Evolutionary conservation across 2,329 filamentous ascomycete species (phyloP), one percentile per base, ranked within the genome.

Genomic region (Plectosphaerella sp.): DNA sequence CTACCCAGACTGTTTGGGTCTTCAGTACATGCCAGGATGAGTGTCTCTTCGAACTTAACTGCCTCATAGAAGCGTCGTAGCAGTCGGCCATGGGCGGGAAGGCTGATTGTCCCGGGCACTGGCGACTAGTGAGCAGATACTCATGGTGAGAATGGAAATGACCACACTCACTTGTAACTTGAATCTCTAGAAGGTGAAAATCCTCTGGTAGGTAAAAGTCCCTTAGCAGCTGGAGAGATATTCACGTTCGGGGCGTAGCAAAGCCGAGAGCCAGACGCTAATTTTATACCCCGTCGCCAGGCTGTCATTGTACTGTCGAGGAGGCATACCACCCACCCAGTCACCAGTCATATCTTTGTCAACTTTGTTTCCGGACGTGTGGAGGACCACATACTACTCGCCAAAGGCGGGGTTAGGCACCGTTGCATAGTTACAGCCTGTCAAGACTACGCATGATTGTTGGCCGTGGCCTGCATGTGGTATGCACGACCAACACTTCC

Each of bases 31-130:
- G 14, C 2, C 59, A 55, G 4, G 48, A 53, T 51, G 1, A 68
- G 58, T 3, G 62, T 59, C 7, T 60, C 57, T 49, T 57, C 59
- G 14, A 68, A 47, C 4, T 63, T 37, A 15, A 68, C 48, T 2
- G 64, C 60, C 22, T 67, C 64, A 16, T 65, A 67, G 36, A 68
- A 57, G 5, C 62, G 59, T 11, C 61, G 62, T 15, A 49, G 18
- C 18, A 37, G 35, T 18, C 37, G 41, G 35, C 35, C 35, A 37
- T 41, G 5, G 37, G n/a, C 37, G 37, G 37, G 37, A 37, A 37
- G 35, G 35, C 35, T 37, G 11, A 37, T n/a, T 37, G 35, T 37
- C 35, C n/a, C 11, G 35, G 35, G n/a, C 37, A 41, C 37, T 41
- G 11, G 12, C 15, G 18, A 15, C 15, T 15, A 41, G 37, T 41